A percentile compares a stretch with the other conserved stretches of the same genome.
Conservation (phyloP, 2,329 filamentous ascomycete species). For the Claviceps purpurea region DNA sequence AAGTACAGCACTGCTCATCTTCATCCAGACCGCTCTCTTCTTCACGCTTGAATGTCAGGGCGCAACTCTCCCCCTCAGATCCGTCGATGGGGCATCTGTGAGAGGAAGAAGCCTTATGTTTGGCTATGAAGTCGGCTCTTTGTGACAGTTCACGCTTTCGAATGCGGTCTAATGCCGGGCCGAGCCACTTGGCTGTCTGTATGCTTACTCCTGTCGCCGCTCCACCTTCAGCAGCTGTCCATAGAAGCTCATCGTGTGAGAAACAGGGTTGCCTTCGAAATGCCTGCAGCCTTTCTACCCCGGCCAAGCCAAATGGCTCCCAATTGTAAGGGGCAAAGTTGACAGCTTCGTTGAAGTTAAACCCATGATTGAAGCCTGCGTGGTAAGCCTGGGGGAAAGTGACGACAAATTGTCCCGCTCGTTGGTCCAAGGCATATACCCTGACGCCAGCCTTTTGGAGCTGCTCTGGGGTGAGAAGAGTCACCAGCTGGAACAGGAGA, state of each 20-base stretch:
- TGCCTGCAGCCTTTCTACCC: conserved; percentile 72
- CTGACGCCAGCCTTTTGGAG: conserved; percentile 83
- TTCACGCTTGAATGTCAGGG: conserved; percentile 49
- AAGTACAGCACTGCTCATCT: conserved; percentile 83
- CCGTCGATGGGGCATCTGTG: conserved; percentile 37
- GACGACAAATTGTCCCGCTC: conserved; percentile 89
- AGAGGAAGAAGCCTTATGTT: conserved; percentile 41
- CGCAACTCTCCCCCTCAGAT: conserved; percentile 37
- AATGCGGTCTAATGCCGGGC: conserved; percentile 71
- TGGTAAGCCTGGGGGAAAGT: conserved; percentile 97
- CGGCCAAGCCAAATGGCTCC: conserved; percentile 81
- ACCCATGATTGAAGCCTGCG: conserved; percentile 94
- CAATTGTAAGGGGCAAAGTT: conserved; percentile 94
- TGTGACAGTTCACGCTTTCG: conserved; percentile 57
- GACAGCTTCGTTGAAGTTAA: conserved; percentile 98
- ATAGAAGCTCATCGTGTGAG: conserved; percentile 86
- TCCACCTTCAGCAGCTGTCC: conserved; percentile 76
- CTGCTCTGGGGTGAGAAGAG: conserved; percentile 83
- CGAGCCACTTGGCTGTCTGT: conserved; percentile 88
- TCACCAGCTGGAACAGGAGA: conserved; percentile 93
- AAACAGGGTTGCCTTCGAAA: conserved; percentile 93
- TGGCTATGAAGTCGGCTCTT: conserved; percentile 53
- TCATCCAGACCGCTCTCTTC: conserved; percentile 75
- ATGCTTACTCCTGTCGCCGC: conserved; percentile 54
- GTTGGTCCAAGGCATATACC: conserved; percentile 90